Percentiles rank a stretch among this genome's conserved stretches.
Conservation (phyloP, 352 stramenopile genomes). For the Blastocystis sp. region DNA sequence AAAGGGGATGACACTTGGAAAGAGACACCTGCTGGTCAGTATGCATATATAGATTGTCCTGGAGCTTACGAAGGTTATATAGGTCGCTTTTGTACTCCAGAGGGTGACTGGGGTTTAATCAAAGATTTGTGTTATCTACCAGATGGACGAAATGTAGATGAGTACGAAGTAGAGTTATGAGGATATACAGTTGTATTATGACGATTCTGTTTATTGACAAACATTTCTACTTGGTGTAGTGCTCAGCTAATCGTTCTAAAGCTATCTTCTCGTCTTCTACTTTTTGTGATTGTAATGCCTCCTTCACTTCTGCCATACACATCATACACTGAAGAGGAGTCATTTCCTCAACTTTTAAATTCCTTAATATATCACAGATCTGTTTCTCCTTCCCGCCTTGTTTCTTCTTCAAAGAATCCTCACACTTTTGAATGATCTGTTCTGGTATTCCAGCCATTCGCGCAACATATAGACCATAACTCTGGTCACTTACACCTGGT, state of each 20-base stretch:
- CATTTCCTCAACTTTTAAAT: conserved; percentile 9
- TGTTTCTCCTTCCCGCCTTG: background rate
- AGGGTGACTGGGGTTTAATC: background rate
- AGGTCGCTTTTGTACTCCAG: conserved; percentile 17
- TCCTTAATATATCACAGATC: background rate
- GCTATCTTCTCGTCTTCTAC: background rate
- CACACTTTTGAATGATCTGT: background rate
- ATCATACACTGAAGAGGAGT: conserved; percentile 20
- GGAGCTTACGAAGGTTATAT: conserved; percentile 19
- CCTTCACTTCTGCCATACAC: conserved; percentile 2
- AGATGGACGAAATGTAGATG: background rate
- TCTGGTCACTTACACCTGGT: conserved; percentile 37
- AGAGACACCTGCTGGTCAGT: conserved; percentile 22
- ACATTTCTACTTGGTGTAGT: background rate
- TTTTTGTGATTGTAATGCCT: background rate
- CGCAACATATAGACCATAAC: conserved; percentile 45
- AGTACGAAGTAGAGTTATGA: conserved; percentile 10
- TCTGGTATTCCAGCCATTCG: conserved; percentile 53
- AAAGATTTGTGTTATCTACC: conserved; percentile 32
- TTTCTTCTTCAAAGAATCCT: background rate
- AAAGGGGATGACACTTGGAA: conserved; percentile 24
- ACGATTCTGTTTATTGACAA: background rate
- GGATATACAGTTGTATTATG: background rate
- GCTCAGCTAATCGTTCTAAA: background rate
- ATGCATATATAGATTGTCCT: conserved; percentile 32